Conservation (phyloP, 2,329 filamentous ascomycete species). For the Pseudogymnoascus sp. region DNA sequence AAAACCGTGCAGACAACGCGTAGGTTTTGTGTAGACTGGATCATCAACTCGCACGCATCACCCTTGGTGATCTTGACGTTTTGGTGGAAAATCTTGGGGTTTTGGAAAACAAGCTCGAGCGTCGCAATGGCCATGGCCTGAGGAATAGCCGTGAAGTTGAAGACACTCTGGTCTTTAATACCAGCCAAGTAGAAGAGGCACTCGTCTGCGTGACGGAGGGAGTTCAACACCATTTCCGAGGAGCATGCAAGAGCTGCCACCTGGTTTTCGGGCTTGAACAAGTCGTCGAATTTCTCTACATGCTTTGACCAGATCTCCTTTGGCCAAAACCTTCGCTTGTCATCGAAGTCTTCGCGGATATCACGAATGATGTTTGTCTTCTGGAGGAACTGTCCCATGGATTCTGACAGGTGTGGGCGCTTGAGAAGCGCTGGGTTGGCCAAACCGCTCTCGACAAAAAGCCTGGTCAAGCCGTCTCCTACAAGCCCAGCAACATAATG, state of each 20-base stretch:
- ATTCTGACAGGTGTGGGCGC: constrained; percentile 71
- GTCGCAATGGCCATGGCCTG: constrained; percentile 94
- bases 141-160: constrained; percentile 94
- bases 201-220: constrained; percentile 74
- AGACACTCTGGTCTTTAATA: constrained; percentile 83
- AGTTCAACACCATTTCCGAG: constrained; percentile 85
- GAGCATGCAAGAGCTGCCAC: constrained; percentile 71
- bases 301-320: constrained; percentile 92
- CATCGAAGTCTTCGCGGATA: constrained; percentile 75
- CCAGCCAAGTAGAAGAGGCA: constrained; percentile 91
- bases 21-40: constrained; percentile 81
- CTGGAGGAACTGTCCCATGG: constrained; percentile 90
- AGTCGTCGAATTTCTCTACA: constrained; percentile 75
- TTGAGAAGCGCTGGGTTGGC: constrained; percentile 75
- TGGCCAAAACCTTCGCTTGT: constrained; percentile 83
- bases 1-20: constrained; percentile 71
- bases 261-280: constrained; percentile 71
- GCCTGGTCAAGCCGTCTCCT: constrained; percentile 76
- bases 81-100: constrained; percentile 69
- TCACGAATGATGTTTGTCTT: constrained; percentile 97
- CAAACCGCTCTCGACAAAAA: constrained; percentile 77
- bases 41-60: constrained; percentile 79
- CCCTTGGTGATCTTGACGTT: constrained; percentile 96
- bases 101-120: constrained; percentile 83
- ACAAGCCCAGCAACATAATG: constrained; percentile 91